Evolutionary conservation across 768 basidiomycete species (phyloP).

Genomic region (Mycena venus): DNA sequence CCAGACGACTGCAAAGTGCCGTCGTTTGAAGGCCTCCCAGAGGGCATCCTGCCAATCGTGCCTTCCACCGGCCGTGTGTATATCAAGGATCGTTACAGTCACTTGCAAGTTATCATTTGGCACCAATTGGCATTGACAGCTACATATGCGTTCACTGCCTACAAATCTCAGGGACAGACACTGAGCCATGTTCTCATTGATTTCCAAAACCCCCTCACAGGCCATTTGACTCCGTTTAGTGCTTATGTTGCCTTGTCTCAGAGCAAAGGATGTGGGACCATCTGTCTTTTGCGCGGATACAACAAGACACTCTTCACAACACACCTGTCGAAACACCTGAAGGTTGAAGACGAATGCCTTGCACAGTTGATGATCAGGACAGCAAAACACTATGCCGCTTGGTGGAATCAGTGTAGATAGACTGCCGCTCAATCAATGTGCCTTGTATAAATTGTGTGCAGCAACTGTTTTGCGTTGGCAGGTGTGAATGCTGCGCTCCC

Average conservation of each 20-base stretch:
- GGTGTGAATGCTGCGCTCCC: no score
- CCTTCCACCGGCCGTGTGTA: no score
- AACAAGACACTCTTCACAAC: slow-evolving; percentile 40
- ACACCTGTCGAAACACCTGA: slow-evolving; percentile 34
- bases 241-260: slow-evolving; percentile 51
- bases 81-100: background rate
- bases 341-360: slow-evolving; percentile 38
- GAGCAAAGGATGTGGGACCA: slow-evolving; percentile 41
- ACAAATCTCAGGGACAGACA: slow-evolving; percentile 54
- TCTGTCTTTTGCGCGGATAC: slow-evolving; percentile 49
- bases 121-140: slow-evolving; percentile 47
- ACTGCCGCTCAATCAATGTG: no score
- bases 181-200: slow-evolving; percentile 50
- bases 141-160: slow-evolving; percentile 58
- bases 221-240: slow-evolving; percentile 44
- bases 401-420: no score
- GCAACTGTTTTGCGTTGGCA: no score
- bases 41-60: slow-evolving; percentile 42
- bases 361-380: no score
- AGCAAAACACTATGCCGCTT: no score
- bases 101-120: slow-evolving; percentile 31
- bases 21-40: slow-evolving; percentile 40
- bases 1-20: slow-evolving; percentile 33
- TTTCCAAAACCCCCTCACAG: slow-evolving; percentile 43
- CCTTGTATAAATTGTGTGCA: no score